phyloP scores from a whole-genome alignment of 1,284 basidiomycete species.

The Fomitopsis pinicola region DNA sequence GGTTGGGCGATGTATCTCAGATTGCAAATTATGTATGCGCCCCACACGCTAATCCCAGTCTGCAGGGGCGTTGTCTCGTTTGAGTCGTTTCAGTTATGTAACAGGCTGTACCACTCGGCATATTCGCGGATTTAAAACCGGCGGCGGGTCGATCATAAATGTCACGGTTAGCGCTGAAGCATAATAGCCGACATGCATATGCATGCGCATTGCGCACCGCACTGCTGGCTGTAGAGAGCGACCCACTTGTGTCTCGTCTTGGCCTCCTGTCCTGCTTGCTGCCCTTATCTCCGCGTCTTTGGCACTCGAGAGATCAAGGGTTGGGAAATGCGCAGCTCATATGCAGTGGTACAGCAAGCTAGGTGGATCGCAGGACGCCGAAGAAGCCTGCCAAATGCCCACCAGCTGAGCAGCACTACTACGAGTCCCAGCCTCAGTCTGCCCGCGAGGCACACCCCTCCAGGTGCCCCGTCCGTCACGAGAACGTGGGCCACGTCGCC shows the following conservation, averaged over 20 bases:
- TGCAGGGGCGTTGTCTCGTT: no score
- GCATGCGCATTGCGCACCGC: no score
- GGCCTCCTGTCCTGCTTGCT: not conserved
- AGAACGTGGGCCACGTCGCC: not conserved
- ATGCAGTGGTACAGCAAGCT: not conserved
- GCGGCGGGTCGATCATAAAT: no score
- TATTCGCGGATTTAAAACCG: no score
- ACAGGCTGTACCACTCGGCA: no score
- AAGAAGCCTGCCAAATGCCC: not conserved
- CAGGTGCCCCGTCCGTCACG: slow-evolving; percentile 1
- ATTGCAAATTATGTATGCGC: no score
- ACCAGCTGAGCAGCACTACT: not conserved
- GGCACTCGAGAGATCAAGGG: not conserved
- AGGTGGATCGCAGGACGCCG: not conserved
- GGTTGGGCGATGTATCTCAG: no score
- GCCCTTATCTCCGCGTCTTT: not conserved
- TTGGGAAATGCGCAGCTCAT: not conserved
- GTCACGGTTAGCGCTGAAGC: no score
- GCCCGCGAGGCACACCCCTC: not conserved
- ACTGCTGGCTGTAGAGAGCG: no score
- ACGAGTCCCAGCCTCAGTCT: not conserved
- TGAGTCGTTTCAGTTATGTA: no score
- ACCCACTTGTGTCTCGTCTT: not conserved
- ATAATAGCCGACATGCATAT: no score
- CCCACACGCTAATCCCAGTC: no score